Percentiles rank a stretch among this genome's conserved stretches.
Evolutionary conservation across 1,284 basidiomycete species (phyloP).

Genomic region (Puccinia horiana): DNA sequence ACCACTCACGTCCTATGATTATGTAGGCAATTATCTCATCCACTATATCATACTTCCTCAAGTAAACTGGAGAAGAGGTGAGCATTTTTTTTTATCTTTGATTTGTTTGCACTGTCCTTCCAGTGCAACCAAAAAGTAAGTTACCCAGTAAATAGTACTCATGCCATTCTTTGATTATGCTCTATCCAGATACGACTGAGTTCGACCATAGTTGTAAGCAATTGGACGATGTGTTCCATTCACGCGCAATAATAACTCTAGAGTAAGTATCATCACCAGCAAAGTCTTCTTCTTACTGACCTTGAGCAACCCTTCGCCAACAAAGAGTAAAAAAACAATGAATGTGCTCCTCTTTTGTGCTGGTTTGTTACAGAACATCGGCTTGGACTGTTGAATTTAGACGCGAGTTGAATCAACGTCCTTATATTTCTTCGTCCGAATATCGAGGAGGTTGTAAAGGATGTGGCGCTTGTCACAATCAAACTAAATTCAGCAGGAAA

Average conservation of each 20-base stretch:
- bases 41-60: constrained; percentile 34
- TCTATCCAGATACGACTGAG: background rate
- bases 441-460: background rate
- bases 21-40: constrained; percentile 27
- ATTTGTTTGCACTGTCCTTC: background rate
- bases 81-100: constrained; percentile 1
- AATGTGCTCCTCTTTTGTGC: background rate
- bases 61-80: constrained; percentile 31
- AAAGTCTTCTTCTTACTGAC: background rate
- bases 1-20: background rate
- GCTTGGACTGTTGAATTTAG: constrained; percentile 39
- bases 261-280: constrained; percentile 8
- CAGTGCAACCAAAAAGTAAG: background rate
- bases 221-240: background rate
- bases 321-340: too few relatives aligned
- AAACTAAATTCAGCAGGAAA: constrained; percentile 32
- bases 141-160: background rate
- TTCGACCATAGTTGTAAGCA: constrained; percentile 29
- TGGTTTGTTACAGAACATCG: constrained; percentile 16
- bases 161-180: background rate
- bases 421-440: background rate
- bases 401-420: constrained; percentile 2
- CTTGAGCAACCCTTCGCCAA: too few relatives aligned
- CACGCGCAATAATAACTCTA: background rate
- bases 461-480: constrained; percentile 36